Evolutionary conservation across 352 stramenopile genomes (phyloP).

Genomic region (Pythium plurisporium): DNA sequence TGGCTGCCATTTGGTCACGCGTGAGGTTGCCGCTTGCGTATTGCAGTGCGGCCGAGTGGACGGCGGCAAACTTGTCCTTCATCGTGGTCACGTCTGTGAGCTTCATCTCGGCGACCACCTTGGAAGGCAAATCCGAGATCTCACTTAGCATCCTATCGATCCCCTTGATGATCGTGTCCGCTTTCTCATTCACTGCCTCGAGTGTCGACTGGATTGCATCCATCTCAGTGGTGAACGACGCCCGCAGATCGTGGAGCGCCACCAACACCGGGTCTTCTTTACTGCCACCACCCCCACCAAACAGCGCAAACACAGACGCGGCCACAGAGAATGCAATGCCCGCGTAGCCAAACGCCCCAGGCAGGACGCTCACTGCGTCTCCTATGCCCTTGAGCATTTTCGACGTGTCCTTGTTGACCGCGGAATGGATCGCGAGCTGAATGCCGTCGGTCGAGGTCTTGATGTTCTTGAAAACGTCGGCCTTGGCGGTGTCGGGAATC

Average conservation of each 20-base stretch:
- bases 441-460: slow-evolving; percentile 42
- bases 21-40: slow-evolving; percentile 34
- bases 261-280: slow-evolving; percentile 31
- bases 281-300: not conserved
- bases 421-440: slow-evolving; percentile 33
- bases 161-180: slow-evolving; percentile 26
- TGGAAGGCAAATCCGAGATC: slow-evolving; percentile 34
- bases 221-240: slow-evolving; percentile 27
- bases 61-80: slow-evolving; percentile 44
- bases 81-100: slow-evolving; percentile 35
- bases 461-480: slow-evolving; percentile 25
- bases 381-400: slow-evolving; percentile 38
- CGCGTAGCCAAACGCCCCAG: slow-evolving; percentile 29
- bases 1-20: slow-evolving; percentile 34
- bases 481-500: not conserved
- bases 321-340: slow-evolving; percentile 44
- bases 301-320: slow-evolving; percentile 29
- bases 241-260: slow-evolving; percentile 26
- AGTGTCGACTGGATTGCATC: slow-evolving; percentile 25
- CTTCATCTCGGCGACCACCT: slow-evolving; percentile 47
- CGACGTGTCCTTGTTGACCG: slow-evolving; percentile 24
- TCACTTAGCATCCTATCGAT: slow-evolving; percentile 34
- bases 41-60: slow-evolving; percentile 29
- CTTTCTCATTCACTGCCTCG: slow-evolving; percentile 23
- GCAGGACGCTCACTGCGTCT: slow-evolving; percentile 31